phyloP scores from a whole-genome alignment of 768 basidiomycete genomes.

The Sistotremastrum suecicum region DNA sequence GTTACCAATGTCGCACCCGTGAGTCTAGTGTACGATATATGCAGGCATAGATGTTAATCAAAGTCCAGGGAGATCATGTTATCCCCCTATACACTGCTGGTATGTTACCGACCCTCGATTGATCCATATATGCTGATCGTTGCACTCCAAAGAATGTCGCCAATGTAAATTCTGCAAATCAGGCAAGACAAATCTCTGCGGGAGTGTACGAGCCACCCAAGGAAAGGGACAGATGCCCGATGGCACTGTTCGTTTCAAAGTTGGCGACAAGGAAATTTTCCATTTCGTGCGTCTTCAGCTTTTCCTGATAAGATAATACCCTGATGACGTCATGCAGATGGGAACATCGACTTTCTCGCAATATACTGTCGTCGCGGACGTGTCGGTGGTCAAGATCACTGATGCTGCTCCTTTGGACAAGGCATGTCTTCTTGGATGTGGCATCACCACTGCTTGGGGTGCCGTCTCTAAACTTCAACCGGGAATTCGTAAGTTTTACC shows the following conservation, averaged over 20 bases:
- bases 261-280: constrained; percentile 72
- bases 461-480: constrained; percentile 76
- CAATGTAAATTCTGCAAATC: constrained; percentile 99
- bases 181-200: constrained; percentile 98
- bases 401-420: constrained; percentile 81
- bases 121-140: not conserved
- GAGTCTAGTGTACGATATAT: constrained; percentile 9
- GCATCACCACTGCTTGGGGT: constrained; percentile 98
- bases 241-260: constrained; percentile 72
- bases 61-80: constrained; percentile 76
- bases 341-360: constrained; percentile 99
- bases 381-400: constrained; percentile 87
- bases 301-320: not conserved
- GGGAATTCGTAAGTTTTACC: constrained; percentile 50
- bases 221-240: constrained; percentile 95
- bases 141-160: constrained; percentile 49
- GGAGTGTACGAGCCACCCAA: constrained; percentile 88
- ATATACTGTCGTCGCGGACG: constrained; percentile 96
- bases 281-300: constrained; percentile 61
- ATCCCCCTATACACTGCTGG: constrained; percentile 94
- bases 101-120: constrained; percentile 12
- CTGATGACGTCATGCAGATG: constrained; percentile 45
- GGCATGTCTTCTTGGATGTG: constrained; percentile 93
- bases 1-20: constrained; percentile 65
- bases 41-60: not conserved